Evolutionary conservation across 306 rosid species (phyloP), one percentile per base, ranked within the genome.

Genomic region (Comarum palustre): DNA sequence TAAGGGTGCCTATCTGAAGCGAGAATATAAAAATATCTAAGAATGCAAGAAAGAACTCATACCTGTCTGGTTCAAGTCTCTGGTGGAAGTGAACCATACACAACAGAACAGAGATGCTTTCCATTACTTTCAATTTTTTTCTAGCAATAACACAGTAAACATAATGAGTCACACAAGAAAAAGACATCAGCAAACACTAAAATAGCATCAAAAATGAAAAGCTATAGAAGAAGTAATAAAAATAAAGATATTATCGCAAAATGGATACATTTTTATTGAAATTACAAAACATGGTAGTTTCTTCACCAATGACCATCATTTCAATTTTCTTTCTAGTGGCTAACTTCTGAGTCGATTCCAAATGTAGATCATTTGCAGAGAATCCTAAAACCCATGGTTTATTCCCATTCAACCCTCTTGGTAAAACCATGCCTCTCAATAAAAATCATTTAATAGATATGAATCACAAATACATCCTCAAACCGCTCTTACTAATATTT

Each of bases 21-120:
- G 66, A 77, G 67, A 55, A 38, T 67, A 73, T 10, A 60, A 27
- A 77, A 57, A 75, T 2, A 63, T 57, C 72, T 60, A 55, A 43
- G 52, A 72, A 73, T 47, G 60, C 14, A 68, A 66, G 69, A 59
- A 73, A 77, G 72, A 88, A 73, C 69, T 64, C 78, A 69, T 75
- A 94, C 99, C 95, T 94, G 97, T 77, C 95, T 85, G 19, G 99
- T 94, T 81, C 99, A 95, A 79, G 99, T 94, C 81, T 89, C 95
- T 24, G 99, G 97, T 39, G 99, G 99, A 60, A 94, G 84, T 16
- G 99, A 91, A 72, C 99, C 99, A 86, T 94, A 94, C 79, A 94
- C 99, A 73, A 94, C 91, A 2, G 97, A 94, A 76, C 99, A 94
- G 69, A 88, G 95, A 88, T 89, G 97, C 74, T 86, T 83, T 74